Percentiles rank a stretch among this genome's conserved stretches.
Evolutionary conservation across 2,329 filamentous ascomycete species (phyloP).

Genomic region (Helotiales sp.): DNA sequence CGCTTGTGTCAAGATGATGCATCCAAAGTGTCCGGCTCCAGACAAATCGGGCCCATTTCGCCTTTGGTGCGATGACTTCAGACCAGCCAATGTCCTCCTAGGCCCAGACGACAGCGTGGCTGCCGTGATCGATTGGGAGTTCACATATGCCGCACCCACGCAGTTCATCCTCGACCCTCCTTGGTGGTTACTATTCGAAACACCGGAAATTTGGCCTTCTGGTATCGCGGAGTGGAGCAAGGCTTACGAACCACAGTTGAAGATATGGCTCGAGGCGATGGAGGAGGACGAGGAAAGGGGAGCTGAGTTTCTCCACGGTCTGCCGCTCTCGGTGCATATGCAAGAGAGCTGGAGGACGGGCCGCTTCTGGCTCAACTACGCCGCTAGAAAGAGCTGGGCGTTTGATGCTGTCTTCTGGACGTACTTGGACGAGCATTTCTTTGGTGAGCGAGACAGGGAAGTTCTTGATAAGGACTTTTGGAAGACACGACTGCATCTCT

Average conservation of each 20-base stretch:
- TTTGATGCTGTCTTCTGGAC: too few species aligned
- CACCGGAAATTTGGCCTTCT: constrained; percentile 42
- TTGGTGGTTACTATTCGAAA: constrained; percentile 46
- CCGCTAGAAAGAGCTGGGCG: too few species aligned
- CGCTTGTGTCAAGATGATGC: constrained; percentile 24
- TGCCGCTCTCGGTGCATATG: constrained; percentile 43
- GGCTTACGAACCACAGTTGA: constrained; percentile 43
- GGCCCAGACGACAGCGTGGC: constrained; percentile 39
- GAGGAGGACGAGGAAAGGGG: constrained; percentile 41
- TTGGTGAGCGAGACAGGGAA: too few species aligned
- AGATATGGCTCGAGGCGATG: constrained; percentile 44
- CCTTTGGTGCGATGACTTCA: constrained; percentile 47
- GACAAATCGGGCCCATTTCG: constrained; percentile 30
- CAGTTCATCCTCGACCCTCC: constrained; percentile 45
- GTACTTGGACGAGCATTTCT: too few species aligned
- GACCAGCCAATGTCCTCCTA: constrained; percentile 44
- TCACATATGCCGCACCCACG: constrained; percentile 41
- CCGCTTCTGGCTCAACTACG: constrained; percentile 41
- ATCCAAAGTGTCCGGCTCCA: constrained; percentile 22
- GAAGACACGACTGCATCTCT: background rate
- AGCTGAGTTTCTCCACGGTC: constrained; percentile 6
- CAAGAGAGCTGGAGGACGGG: constrained; percentile 45
- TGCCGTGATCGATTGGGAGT: constrained; percentile 48
- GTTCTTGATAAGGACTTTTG: background rate
- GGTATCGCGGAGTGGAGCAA: constrained; percentile 43